Percentiles rank a stretch among this genome's conserved stretches.
These are phyloP conservation scores for Evernia prunastri DNA, from an alignment of 495 filamentous ascomycete genomes.

Conservation along the genomic window DNA sequence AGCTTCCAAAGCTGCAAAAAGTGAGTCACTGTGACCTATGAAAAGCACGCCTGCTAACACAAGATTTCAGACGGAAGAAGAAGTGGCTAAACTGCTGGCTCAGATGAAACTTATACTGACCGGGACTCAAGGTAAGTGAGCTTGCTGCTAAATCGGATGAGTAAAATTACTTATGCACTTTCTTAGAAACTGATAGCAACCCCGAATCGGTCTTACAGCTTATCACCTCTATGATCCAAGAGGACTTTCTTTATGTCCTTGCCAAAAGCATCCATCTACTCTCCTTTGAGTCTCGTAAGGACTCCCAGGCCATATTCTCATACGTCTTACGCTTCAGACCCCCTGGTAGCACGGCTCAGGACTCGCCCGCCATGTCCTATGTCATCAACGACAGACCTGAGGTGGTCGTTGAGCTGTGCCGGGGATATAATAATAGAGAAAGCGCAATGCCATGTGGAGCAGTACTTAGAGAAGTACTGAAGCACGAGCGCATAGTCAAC, in stretches of 20 bases:
- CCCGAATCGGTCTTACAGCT: slow-evolving; percentile 81
- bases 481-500: slow-evolving; percentile 79
- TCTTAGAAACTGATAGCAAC: slow-evolving; percentile 69
- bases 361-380: slow-evolving; percentile 78
- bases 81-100: slow-evolving; percentile 65
- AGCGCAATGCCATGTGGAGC: slow-evolving; percentile 90
- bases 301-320: slow-evolving; percentile 83
- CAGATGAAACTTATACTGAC: slow-evolving; percentile 82
- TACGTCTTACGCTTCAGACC: slow-evolving; percentile 78
- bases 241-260: slow-evolving; percentile 80
- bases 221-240: slow-evolving; percentile 71
- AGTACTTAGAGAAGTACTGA: slow-evolving; percentile 84
- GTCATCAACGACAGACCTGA: slow-evolving; percentile 79
- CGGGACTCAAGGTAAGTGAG: slow-evolving; percentile 65
- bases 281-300: slow-evolving; percentile 90
- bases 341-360: slow-evolving; percentile 45
- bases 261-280: slow-evolving; percentile 71
- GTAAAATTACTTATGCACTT: slow-evolving; percentile 3
- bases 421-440: slow-evolving; percentile 81
- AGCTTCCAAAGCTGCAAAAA: slow-evolving; percentile 39
- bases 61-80: slow-evolving; percentile 55
- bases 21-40: slow-evolving; percentile 34
- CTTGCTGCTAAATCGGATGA: neutral
- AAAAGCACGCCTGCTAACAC: slow-evolving; percentile 23
- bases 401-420: slow-evolving; percentile 79